Evolutionary conservation across 2,329 filamentous ascomycete species (phyloP).

Genomic region (Geosmithia flava): DNA sequence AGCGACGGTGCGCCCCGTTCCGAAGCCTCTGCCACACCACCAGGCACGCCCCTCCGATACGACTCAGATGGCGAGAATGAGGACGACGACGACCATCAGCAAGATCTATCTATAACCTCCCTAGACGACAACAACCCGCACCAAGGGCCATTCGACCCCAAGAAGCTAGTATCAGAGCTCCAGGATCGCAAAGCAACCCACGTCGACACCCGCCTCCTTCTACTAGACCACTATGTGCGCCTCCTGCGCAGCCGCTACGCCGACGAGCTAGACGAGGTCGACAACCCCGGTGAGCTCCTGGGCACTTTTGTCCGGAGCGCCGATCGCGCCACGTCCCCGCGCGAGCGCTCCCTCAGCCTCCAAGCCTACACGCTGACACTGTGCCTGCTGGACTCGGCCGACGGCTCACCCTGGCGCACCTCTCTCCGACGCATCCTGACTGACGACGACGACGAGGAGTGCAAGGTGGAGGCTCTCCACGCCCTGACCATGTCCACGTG

Average conservation of each 20-base stretch:
- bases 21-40: constrained; percentile 1
- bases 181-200: constrained; percentile 67
- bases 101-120: constrained; percentile 20
- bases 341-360: constrained; percentile 56
- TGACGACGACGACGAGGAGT: constrained; percentile 51
- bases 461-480: constrained; percentile 59
- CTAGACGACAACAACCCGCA: constrained; percentile 17
- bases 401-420: constrained; percentile 15
- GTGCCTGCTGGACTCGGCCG: constrained; percentile 41
- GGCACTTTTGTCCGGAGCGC: constrained; percentile 62
- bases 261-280: constrained; percentile 31
- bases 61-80: constrained; percentile 20
- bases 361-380: constrained; percentile 61
- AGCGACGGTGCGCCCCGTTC: constrained; percentile 25
- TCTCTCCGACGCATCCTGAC: constrained; percentile 20
- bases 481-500: constrained; percentile 60
- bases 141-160: constrained; percentile 36
- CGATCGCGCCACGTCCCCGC: constrained; percentile 51
- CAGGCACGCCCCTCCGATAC: constrained; percentile 8
- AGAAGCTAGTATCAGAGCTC: constrained; percentile 57
- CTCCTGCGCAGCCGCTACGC: constrained; percentile 40
- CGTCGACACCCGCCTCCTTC: constrained; percentile 51
- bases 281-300: constrained; percentile 33
- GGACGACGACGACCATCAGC: constrained; percentile 17
- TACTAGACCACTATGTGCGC: constrained; percentile 18